These are phyloP conservation scores for Penicillium sp. DNA, from an alignment of 2,329 filamentous ascomycete genomes.

Conservation along the genomic window DNA sequence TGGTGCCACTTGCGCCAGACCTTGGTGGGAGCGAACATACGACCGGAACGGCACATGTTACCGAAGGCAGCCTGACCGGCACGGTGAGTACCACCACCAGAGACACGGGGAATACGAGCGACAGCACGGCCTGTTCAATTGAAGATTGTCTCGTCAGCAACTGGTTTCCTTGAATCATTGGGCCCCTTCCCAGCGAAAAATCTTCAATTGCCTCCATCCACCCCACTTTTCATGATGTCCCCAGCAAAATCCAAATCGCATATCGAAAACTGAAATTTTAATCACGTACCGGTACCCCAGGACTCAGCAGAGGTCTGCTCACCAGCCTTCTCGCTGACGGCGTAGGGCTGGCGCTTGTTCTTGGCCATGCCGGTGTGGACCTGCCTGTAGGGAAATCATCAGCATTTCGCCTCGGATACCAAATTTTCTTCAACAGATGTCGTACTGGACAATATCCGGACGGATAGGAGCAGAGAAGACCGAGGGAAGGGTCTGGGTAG, in stretches of 20 bases:
- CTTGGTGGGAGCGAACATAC: constrained; percentile 99
- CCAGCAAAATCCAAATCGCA: constrained; percentile 1
- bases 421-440: constrained; percentile 14
- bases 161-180: background rate
- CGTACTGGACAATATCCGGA: constrained; percentile 95
- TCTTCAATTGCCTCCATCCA: background rate
- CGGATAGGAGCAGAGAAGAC: constrained; percentile 98
- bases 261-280: constrained; percentile 15
- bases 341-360: constrained; percentile 99
- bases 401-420: constrained; percentile 28
- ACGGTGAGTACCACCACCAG: constrained; percentile 99
- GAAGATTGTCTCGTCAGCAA: constrained; percentile 10
- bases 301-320: constrained; percentile 99
- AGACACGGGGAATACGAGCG: constrained; percentile 99
- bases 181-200: background rate
- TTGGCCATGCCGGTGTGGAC: constrained; percentile 99
- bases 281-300: constrained; percentile 91
- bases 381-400: constrained; percentile 49
- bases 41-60: constrained; percentile 99
- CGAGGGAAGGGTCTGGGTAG: constrained; percentile 87
- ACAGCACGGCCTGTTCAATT: constrained; percentile 79
- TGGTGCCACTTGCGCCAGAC: constrained; percentile 99
- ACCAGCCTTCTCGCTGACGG: constrained; percentile 99
- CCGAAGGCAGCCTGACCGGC: constrained; percentile 99
- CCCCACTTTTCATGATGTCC: background rate